Base-by-base conservation (phyloP, 2,329 filamentous ascomycete genomes). In the Fusarium sp. region DNA sequence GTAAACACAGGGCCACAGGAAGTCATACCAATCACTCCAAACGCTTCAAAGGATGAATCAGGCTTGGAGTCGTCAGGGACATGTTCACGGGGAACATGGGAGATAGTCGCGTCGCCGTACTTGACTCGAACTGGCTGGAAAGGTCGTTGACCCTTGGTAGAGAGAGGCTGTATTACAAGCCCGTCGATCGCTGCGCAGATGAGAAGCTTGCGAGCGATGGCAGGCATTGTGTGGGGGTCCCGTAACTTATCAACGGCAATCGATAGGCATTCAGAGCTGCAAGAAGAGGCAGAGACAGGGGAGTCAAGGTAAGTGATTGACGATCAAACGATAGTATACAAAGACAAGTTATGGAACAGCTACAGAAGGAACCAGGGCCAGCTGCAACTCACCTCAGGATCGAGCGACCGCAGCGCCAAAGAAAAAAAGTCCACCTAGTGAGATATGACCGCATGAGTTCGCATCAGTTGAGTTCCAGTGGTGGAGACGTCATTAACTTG, bases 141-240 rank as follows among this genome's bases (percentile, higher is more conserved):
- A 26, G 86, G 80, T 39, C 84, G 80, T 77, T 87, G 85, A 75
- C 90, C 87, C 75, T 89, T 89, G 56, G 84, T 80, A 18, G 88
- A 85, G 31, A 92, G 82, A 26, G 92, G 91, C 75, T 96, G 93
- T 44, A 98, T 86, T 68, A 97, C 84, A 53, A 98, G 85, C 59
- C 94, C 94, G 76, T 98, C 94, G 55, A 91, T 88, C 26, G 93
- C 90, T 57, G 94, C 93, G 79, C 91, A 91, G 72, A 97, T 89
- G 69, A 94, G 78, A 57, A 97, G 82, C 81, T 96, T 97, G 77
- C 92, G 91, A 62, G 92, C 90, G 64, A 97, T 83, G 70, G 87
- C 86, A 58, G 93, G 91, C 94, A 97, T 96, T 58, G 68, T 79
- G 74, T 69, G 67, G 53, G 61, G 44, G 45, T 50, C 58, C 64